Conservation (phyloP, 164 flowering plant genomes). For the Liquidambar formosana region DNA sequence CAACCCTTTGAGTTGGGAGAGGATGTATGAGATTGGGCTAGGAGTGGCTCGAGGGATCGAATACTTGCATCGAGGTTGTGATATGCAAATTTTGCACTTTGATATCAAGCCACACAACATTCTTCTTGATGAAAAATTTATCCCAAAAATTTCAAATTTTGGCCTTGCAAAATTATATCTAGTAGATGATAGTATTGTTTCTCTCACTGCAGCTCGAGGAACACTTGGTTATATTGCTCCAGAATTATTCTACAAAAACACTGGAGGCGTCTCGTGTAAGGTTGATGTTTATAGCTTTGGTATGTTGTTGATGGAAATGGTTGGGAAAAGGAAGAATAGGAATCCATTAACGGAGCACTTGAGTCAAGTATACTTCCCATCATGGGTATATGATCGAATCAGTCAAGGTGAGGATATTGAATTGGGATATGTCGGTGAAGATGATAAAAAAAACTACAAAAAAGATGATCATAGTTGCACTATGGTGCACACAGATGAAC, state of each 20-base stretch:
- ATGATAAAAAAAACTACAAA: background rate
- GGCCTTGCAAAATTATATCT: slow-evolving; percentile 4
- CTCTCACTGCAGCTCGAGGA: background rate
- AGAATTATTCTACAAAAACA: slow-evolving; percentile 10
- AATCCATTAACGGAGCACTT: background rate
- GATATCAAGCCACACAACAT: no score
- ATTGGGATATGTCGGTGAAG: background rate
- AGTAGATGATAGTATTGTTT: slow-evolving; percentile 1
- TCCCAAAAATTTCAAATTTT: background rate
- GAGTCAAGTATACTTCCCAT: slow-evolving; percentile 15
- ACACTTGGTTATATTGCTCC: background rate
- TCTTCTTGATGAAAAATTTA: no score
- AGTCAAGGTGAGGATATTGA: slow-evolving; percentile 5
- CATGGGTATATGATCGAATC: slow-evolving; percentile 12
- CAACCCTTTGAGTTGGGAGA: no score
- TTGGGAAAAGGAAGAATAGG: slow-evolving; percentile 7
- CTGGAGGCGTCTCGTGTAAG: slow-evolving; percentile 12
- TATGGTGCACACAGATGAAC: slow-evolving; percentile 25
- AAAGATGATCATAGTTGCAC: slow-evolving; percentile 9
- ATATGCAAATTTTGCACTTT: no score
- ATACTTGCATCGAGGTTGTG: no score
- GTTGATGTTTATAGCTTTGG: background rate
- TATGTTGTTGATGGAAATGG: slow-evolving; percentile 13
- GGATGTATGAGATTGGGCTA: no score
- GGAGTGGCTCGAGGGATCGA: no score